Conservation (phyloP, 108 stramenopile species). For the Discostella stelligeroides region DNA sequence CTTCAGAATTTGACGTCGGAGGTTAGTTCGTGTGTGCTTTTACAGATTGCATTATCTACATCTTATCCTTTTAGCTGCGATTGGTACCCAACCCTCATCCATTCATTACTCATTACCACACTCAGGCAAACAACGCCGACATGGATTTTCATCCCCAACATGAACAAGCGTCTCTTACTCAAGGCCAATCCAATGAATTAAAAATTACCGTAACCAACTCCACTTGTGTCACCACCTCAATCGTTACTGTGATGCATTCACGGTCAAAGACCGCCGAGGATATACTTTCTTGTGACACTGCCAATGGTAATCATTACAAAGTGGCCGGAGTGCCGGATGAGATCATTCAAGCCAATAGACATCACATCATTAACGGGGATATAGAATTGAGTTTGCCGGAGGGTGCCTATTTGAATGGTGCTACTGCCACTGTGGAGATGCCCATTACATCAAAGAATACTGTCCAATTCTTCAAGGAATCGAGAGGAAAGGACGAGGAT, state of each 20-base stretch:
- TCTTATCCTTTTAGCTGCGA: too few species aligned
- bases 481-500: background rate
- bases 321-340: background rate
- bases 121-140: too few species aligned
- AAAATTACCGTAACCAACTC: background rate
- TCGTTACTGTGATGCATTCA: background rate
- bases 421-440: background rate
- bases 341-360: background rate
- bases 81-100: too few species aligned
- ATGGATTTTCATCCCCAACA: too few species aligned
- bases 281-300: background rate
- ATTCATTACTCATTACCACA: too few species aligned
- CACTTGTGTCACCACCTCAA: slow-evolving; percentile 5
- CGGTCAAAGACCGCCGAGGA: background rate
- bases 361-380: background rate
- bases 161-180: too few species aligned
- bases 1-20: too few species aligned
- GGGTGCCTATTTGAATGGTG: slow-evolving; percentile 3
- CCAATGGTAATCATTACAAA: background rate
- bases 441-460: background rate
- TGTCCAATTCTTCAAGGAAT: background rate
- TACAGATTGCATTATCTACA: too few species aligned
- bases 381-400: slow-evolving; percentile 5
- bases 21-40: too few species aligned
- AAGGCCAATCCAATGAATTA: too few species aligned